phyloP scores from a whole-genome alignment of 495 filamentous ascomycete species.

The Penicillium daleae region DNA sequence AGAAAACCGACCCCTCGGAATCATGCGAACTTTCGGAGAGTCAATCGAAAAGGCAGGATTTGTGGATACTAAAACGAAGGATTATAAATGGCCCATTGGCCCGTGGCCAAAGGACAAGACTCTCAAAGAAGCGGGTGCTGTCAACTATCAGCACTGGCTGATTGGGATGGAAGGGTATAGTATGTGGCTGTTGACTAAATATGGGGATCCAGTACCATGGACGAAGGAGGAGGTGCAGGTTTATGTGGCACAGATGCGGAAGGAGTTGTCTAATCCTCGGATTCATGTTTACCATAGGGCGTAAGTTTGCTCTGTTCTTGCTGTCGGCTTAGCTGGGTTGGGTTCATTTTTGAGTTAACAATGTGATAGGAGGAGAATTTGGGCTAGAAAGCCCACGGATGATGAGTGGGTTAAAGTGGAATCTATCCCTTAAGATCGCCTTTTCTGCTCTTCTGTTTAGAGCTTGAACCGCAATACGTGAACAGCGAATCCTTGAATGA shows the following conservation, averaged over 20 bases:
- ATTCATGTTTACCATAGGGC: background rate
- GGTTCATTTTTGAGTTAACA: background rate
- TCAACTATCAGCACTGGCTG: background rate
- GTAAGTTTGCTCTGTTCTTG: background rate
- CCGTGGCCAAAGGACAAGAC: background rate
- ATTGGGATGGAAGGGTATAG: background rate
- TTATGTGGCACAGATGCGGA: conserved; percentile 3
- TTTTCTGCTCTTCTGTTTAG: too few relatives aligned
- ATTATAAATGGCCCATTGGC: background rate
- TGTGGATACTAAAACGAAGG: background rate
- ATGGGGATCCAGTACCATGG: background rate
- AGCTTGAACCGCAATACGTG: background rate
- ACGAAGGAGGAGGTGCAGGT: conserved; percentile 1
- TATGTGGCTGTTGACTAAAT: background rate
- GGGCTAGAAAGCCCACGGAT: background rate
- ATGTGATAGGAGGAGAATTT: background rate
- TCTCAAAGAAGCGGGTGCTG: background rate
- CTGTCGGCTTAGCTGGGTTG: background rate
- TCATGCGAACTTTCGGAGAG: background rate
- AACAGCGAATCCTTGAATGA: background rate
- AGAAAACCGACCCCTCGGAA: background rate
- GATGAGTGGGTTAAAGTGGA: background rate
- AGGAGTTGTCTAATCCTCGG: background rate
- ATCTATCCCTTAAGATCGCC: background rate
- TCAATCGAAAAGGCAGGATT: background rate